Base-by-base conservation (phyloP, 129 eudicot species). In the Centaurea solstitialis region DNA sequence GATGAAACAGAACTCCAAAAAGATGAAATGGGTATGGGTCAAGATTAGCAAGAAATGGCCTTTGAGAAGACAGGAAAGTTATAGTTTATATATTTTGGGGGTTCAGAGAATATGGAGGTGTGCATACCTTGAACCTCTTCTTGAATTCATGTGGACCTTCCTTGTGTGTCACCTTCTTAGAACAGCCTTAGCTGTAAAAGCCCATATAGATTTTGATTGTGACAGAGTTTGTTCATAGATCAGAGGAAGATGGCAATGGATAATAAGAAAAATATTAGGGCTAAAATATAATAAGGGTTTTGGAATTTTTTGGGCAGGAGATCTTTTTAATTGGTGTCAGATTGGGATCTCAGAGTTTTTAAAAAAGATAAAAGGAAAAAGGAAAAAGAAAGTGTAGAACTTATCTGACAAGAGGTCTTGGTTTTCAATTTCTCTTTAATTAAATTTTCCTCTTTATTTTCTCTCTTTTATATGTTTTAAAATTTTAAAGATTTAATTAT, bases 161-260 rank as follows among this genome's bases (percentile, higher is more conserved):
- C 85, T 82, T 35, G 57, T 91, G 95, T 92, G 82, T 80, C 86
- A 74, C 82, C 71, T 81, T 89, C 84, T 79, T 77, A 83, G 85
- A 86, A 83, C 93, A 94, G 72, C 59, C 90, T 90, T 90, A 94
- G 98, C 94, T 90, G 97, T 90, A 89, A 90, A 86, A 87, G 85
- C 90, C 85, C 89, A 83, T 85, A 82, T 70, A 89, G 89, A 89
- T 92, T 92, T 89, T 89, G 96, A 91, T 81, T 79, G 87, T 81
- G 96, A 86, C 95, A 86, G 97, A 83, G 85, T 87, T 92, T 92
- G 97, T 89, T 94, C 94, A 80, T 87, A 85, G 91, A 88, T 92
- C 88, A 84, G 74, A 83, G 87, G 82, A 83, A 50, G 84, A 72
- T 57, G 62, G 85, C 71, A 79, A 84, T 77, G 93, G 97, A 88